Evolutionary conservation across 768 basidiomycete species (phyloP), one percentile per base, ranked within the genome.

Genomic region (Candolleomyces efflorescens): DNA sequence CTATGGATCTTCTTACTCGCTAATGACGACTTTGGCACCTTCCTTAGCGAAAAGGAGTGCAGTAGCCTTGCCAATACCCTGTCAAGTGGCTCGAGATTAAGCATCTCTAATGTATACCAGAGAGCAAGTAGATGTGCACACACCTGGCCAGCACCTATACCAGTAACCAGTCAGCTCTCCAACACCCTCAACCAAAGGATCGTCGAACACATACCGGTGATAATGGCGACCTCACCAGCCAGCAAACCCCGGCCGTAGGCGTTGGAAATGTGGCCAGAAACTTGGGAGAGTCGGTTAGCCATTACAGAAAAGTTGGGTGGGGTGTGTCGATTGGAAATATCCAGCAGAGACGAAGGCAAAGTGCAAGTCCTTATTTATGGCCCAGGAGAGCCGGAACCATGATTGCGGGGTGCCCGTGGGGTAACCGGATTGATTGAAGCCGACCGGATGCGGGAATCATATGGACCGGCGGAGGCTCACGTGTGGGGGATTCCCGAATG

Each of bases 1-100:
- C 32, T 2, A 5, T 7, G 11, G 32, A 11, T 4, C 27, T 32
- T 11, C 79, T 56, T 63, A 92, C 87, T 94, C 92, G 79, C 86
- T 85, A 52, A 88, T 86, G 62, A 94, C 90, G 52, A 94, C 85
- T 67, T 89, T 93, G 15, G 92, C 91, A 17, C 92, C 92, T 67
- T 94, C 92, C 60, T 84, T 85, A 4, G 90, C 87, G 64, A 92
- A 93, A 43, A 90, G 76, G 32, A 92, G 72, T 1, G 92, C 92
- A 39, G 82, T 78, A 27, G 86, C 83, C 47, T 80, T 80, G 3
- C 92, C 92, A 58, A 94, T 94, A 61, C 91, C 92, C 85, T 93
- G 63, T 13, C 23, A 43, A 49, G 0, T 17, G 41, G 32, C 56
- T 23, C 38, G 24, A 50, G 68, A 59, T 43, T 12, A 39, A 6